Evolutionary conservation across 371 early-diverging fungal species (phyloP), one percentile per base, ranked within the genome.

Genomic region (Mortierella sp.): DNA sequence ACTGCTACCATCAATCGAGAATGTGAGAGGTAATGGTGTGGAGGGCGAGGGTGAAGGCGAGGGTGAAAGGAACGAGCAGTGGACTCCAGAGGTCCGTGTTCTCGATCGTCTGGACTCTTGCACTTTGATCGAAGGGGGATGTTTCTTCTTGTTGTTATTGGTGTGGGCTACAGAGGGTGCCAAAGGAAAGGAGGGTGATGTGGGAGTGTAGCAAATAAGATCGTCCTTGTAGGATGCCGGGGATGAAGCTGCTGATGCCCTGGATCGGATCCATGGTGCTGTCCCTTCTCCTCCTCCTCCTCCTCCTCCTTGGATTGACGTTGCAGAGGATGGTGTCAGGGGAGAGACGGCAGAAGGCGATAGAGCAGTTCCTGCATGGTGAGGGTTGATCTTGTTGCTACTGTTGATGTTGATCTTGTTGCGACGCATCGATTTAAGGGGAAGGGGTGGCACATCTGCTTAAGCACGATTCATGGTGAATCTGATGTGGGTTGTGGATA

Each of bases 261-360:
- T 66, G 10, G 44, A 66, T 31, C 66, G 39, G 22, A 8, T 0
- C 66, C 66, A 66, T 31, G 47, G 47, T 29, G 66, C 24, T 14
- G 63, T 61, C n/a, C n/a, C n/a, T n/a, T n/a, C n/a, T n/a, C n/a
- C 34, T 6, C 40, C 34, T 31, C 34, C 29, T 14, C 31, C 47
- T 47, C 19, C 4, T 14, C 4, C 34, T 6, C 40, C 34, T 24
- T 31, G n/a, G 22, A 37, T 50, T 24, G 50, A 50, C 39, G 66
- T 45, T 19, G 66, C n/a, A 6, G 68, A 68, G 26, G 68, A 68
- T 47, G 68, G 68, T 19, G 68, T 68, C 11, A 39, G 31, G 26
- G 50, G 26, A 24, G 65, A 64, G 19, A 34, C 58, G 58, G 34
- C 14, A 31, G 58, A 58, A 7, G 58, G 29, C 29, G 26, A 10